Evolutionary conservation across 2,329 filamentous ascomycete genomes (phyloP).

Genomic region (Colletotrichum sp.): DNA sequence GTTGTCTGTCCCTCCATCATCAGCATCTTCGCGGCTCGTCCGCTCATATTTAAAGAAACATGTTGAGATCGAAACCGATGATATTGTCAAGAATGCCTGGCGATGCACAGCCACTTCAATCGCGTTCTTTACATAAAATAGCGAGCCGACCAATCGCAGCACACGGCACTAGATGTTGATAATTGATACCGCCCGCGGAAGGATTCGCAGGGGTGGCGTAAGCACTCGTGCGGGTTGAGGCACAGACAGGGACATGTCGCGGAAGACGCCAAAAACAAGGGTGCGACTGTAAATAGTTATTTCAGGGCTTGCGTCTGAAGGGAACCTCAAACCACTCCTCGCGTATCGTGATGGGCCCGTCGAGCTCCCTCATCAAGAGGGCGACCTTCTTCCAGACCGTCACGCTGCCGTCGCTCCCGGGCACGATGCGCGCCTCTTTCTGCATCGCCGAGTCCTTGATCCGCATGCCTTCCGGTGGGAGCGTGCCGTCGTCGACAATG

Average conservation of each 20-base stretch:
- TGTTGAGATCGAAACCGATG: not conserved
- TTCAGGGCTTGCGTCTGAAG: not conserved
- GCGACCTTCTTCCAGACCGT: not conserved
- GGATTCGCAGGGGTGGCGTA: not conserved
- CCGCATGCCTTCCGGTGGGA: conserved; percentile 30
- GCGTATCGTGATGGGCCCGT: not conserved
- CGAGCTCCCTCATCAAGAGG: conserved; percentile 5
- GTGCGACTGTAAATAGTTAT: not conserved
- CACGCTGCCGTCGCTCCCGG: not conserved
- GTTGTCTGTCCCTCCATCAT: not conserved
- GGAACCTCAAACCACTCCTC: not conserved
- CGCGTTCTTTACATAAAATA: not conserved
- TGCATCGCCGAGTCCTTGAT: conserved; percentile 25
- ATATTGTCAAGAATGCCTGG: not conserved
- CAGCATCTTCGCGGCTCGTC: not conserved
- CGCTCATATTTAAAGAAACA: not conserved
- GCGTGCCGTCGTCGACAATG: conserved; percentile 22
- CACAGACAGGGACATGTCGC: not conserved
- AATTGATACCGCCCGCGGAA: not conserved
- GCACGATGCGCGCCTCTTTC: not conserved
- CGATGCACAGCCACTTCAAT: not conserved
- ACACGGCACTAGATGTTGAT: not conserved
- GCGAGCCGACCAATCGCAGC: not conserved
- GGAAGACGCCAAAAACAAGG: not conserved
- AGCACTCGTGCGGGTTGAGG: not conserved